Conservation (phyloP, 2,329 filamentous ascomycete species). For the Aaosphaeria arxii region DNA sequence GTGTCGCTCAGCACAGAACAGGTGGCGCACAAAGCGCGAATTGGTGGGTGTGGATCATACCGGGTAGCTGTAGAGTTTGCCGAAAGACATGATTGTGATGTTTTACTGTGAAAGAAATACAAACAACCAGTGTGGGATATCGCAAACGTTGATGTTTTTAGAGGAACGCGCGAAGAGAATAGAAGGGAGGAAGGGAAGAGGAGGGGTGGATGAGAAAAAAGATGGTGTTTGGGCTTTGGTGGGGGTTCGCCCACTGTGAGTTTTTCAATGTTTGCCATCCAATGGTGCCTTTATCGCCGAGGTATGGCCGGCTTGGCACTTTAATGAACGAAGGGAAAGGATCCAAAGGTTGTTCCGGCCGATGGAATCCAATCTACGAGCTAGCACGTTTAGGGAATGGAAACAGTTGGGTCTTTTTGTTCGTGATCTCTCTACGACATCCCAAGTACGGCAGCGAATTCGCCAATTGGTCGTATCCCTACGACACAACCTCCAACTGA, state of each 20-base stretch:
- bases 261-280: too few relatives aligned
- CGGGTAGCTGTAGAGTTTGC: slow-evolving; percentile 88
- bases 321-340: too few relatives aligned
- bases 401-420: too few relatives aligned
- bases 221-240: slow-evolving; percentile 15
- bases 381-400: too few relatives aligned
- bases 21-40: too few relatives aligned
- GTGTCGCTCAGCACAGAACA: not conserved
- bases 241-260: slow-evolving; percentile 7
- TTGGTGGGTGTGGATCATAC: slow-evolving; percentile 48
- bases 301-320: slow-evolving; percentile 7
- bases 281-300: slow-evolving; percentile 13
- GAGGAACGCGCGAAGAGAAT: too few relatives aligned
- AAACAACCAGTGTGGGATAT: slow-evolving; percentile 21
- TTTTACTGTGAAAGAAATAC: slow-evolving; percentile 19
- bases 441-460: slow-evolving; percentile 2
- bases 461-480: slow-evolving; percentile 1
- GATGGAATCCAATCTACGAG: too few relatives aligned
- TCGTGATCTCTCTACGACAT: not conserved
- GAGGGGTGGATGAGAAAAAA: slow-evolving; percentile 7
- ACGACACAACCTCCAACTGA: too few relatives aligned
- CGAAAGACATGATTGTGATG: slow-evolving; percentile 79
- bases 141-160: not conserved
- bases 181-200: not conserved
- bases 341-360: too few relatives aligned